phyloP scores from a whole-genome alignment of 2,329 filamentous ascomycete species.

The Pestalotiopsis fici region DNA sequence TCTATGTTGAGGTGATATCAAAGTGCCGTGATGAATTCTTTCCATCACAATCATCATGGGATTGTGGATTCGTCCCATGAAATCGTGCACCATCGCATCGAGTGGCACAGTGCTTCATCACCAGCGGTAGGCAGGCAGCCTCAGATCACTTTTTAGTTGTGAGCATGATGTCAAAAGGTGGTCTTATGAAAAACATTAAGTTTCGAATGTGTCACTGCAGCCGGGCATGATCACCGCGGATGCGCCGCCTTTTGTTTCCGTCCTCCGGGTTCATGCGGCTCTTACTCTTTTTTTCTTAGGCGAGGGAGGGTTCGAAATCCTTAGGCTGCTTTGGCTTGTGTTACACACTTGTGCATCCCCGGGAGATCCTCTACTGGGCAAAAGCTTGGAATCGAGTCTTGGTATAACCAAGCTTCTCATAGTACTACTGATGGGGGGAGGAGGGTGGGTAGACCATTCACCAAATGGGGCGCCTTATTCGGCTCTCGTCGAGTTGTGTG shows the following conservation, averaged over 20 bases:
- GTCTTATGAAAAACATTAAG: constrained; percentile 6
- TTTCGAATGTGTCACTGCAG: not conserved
- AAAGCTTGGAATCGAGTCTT: not conserved
- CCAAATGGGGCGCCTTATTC: no score
- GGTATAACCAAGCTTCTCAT: not conserved
- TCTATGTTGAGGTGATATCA: not conserved
- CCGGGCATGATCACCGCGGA: not conserved
- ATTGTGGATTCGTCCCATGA: no score
- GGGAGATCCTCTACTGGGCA: not conserved
- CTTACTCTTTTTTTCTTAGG: not conserved
- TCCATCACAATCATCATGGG: no score
- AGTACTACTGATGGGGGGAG: not conserved
- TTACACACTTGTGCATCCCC: not conserved
- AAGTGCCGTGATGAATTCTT: not conserved
- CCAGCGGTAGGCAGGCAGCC: no score
- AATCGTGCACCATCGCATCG: no score
- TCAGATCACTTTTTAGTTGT: not conserved
- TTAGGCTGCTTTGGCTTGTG: not conserved
- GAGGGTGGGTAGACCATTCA: no score
- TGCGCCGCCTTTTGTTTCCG: not conserved
- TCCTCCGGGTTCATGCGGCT: not conserved
- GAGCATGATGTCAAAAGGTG: not conserved
- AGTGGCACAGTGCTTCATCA: no score
- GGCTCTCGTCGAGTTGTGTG: not conserved
- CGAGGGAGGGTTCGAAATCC: not conserved